phyloP scores from a whole-genome alignment of 768 basidiomycete species.

The Mycena indigotica region DNA sequence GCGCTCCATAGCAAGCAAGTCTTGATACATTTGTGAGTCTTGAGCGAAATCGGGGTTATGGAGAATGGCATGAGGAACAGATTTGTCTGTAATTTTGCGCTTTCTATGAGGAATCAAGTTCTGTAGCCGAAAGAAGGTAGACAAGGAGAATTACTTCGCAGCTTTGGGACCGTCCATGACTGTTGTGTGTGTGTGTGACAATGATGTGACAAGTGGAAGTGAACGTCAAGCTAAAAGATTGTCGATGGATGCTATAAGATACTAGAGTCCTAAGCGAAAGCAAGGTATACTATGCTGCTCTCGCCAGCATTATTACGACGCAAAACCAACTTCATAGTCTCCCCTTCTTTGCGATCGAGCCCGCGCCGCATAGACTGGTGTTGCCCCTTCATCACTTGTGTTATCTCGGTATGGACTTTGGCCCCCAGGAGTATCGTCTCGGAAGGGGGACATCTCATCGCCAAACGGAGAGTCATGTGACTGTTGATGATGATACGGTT shows the following conservation, averaged over 20 bases:
- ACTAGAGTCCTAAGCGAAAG: constrained; percentile 3
- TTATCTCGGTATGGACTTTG: constrained; percentile 13
- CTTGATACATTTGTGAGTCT: constrained; percentile 86
- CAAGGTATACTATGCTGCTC: constrained; percentile 9
- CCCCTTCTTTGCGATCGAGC: constrained; percentile 13
- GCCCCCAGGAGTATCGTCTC: constrained; percentile 12
- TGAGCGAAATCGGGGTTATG: constrained; percentile 74
- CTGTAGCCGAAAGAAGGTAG: not conserved
- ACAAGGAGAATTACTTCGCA: constrained; percentile 33
- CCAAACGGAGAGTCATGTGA: constrained; percentile 20
- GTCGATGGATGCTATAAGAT: constrained; percentile 9
- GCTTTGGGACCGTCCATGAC: constrained; percentile 45
- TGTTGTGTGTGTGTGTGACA: constrained; percentile 31
- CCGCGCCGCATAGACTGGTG: constrained; percentile 19
- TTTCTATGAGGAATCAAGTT: constrained; percentile 47
- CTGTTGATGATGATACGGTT: constrained; percentile 16
- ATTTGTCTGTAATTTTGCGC: constrained; percentile 79
- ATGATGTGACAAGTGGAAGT: constrained; percentile 25
- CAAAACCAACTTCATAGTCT: constrained; percentile 19
- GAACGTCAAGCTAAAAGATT: too few relatives aligned
- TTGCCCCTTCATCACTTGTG: constrained; percentile 16
- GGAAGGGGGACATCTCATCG: constrained; percentile 21
- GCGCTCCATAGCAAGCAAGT: constrained; percentile 84
- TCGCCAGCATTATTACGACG: constrained; percentile 7
- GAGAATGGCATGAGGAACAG: constrained; percentile 73